Evolutionary conservation across 352 stramenopile genomes (phyloP), one percentile per base, ranked within the genome.

Genomic region (Pythium dissotocum): DNA sequence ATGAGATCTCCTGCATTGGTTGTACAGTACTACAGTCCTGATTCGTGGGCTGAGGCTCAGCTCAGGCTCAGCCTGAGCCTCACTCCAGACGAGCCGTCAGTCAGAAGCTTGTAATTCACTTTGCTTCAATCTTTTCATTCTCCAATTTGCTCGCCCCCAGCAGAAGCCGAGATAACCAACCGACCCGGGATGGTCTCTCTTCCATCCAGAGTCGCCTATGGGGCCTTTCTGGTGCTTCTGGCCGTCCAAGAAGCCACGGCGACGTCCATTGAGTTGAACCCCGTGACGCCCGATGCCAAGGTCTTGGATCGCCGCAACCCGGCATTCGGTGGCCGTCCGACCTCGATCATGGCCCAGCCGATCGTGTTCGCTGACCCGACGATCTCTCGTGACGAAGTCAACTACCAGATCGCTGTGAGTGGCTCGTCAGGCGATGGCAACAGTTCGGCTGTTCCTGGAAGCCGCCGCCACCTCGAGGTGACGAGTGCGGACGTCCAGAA

Each of bases 401-500:
- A 61, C 33, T 13, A 60, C 8, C 9, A 54, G 32, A 51, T 63
- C 48, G 56, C 44, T 4, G 38, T 13, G 21, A 61, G 54, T 30
- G 30, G 6, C 12, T 24, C 28, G 28, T 32, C 38, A 5, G 8
- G 3, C 9, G 35, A 30, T 21, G 10, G 2, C 38, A 49, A 10
- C 35, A 62, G 5, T 21, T 9, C 28, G 26, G 7, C 53, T 24
- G 13, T 28, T 33, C 18, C 28, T 8, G 40, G 42, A 6, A 14
- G 42, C 30, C 30, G 10, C 4, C 0, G 8, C 54, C 5, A 0
- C 21, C 48, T 66, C 7, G 65, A 71, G 30, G 48, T 36, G 6
- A 61, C 57, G 21, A 74, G 62, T 33, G 7, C 13, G n/a, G 68
- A 74, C 26, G 30, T 74, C 7, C n/a, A 60, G 36, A 36, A 42